Conservation (phyloP, 306 rosid species). For the Trifolium pratense region DNA sequence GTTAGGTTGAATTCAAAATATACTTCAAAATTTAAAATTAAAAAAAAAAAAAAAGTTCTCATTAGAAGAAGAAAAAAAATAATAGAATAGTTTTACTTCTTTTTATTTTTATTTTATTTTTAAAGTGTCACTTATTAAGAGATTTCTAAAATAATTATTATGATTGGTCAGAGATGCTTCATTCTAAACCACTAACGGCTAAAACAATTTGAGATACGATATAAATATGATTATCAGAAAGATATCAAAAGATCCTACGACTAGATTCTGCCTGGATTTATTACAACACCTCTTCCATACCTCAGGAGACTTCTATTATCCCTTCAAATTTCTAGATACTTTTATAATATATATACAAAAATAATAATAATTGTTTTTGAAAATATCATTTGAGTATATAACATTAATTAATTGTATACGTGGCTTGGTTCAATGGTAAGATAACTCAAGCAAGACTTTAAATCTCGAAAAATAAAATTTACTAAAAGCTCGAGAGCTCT, state of each 20-base stretch:
- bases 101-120: too few species aligned
- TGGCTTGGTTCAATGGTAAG: too few species aligned
- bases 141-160: background rate
- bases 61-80: too few species aligned
- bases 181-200: background rate
- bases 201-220: background rate
- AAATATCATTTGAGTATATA: conserved; percentile 7
- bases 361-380: too few species aligned
- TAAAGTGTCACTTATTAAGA: background rate
- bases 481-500: too few species aligned
- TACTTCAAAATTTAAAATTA: too few species aligned
- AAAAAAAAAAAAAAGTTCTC: too few species aligned
- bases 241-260: conserved; percentile 25
- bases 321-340: conserved; percentile 11
- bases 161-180: background rate
- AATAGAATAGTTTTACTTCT: too few species aligned
- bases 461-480: too few species aligned
- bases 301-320: background rate
- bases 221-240: conserved; percentile 9
- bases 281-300: conserved; percentile 24
- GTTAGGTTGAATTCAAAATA: too few species aligned
- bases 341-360: background rate
- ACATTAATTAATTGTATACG: too few species aligned
- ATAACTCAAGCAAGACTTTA: too few species aligned
- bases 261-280: conserved; percentile 19